These are phyloP conservation scores for Plasmodium malariae DNA, from an alignment of 169 alveolate species.

Conservation along the genomic window DNA sequence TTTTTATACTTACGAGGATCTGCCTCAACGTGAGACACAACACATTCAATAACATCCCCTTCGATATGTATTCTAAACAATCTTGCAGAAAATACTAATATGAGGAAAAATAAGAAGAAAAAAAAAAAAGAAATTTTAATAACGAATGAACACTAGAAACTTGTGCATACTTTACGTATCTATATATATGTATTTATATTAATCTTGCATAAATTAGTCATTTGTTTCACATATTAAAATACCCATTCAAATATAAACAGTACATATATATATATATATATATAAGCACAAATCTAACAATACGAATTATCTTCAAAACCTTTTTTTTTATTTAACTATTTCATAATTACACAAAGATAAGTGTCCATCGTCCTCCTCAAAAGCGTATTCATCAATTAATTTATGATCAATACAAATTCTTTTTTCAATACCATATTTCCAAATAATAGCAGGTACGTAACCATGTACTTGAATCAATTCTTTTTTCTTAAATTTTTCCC, in stretches of 20 bases:
- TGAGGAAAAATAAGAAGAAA: not conserved
- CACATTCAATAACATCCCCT: constrained; percentile 79
- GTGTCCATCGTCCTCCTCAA: constrained; percentile 90
- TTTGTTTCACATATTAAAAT: too few species aligned
- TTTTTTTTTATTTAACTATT: not conserved
- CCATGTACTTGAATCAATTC: constrained; percentile 74
- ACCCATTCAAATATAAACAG: too few species aligned
- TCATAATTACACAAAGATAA: constrained; percentile 80
- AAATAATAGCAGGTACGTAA: constrained; percentile 83
- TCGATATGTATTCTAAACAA: constrained; percentile 81
- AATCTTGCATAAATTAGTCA: too few species aligned
- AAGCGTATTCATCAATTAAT: constrained; percentile 84
- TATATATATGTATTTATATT: too few species aligned
- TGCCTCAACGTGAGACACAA: constrained; percentile 83
- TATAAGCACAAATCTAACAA: too few species aligned
- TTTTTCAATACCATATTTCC: constrained; percentile 79
- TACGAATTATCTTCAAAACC: not conserved
- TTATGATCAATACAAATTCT: constrained; percentile 79
- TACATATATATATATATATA: not conserved
- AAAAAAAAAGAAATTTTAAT: not conserved
- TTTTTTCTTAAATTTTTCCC: constrained; percentile 74
- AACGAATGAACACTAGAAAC: too few species aligned
- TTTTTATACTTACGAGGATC: constrained; percentile 80
- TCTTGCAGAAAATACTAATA: constrained; percentile 86
- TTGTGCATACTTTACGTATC: not conserved